These are phyloP conservation scores for Pyrus hybrid DNA, from an alignment of 331 rosid genomes.

Conservation along the genomic window DNA sequence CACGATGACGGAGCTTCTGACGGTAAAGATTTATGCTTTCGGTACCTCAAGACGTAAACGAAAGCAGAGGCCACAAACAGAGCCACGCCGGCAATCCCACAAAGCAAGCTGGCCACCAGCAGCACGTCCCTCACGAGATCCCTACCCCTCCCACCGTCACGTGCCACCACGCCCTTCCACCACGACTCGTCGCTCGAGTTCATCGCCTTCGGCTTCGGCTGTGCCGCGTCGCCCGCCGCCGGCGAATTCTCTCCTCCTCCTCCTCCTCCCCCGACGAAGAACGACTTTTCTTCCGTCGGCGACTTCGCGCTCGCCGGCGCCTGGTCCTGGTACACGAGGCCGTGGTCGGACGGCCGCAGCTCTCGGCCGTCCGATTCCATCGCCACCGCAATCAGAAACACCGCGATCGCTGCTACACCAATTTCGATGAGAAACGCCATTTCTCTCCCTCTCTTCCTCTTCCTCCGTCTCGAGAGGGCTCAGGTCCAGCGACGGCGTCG, in stretches of 20 bases:
- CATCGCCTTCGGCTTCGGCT: slow-evolving; percentile 50
- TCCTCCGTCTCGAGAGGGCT: not conserved
- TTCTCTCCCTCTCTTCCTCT: not conserved
- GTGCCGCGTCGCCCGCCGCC: slow-evolving; percentile 21
- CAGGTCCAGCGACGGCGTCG: not conserved
- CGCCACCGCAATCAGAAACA: slow-evolving; percentile 11
- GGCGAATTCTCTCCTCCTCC: slow-evolving; percentile 33
- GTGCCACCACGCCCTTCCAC: slow-evolving; percentile 20
- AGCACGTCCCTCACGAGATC: slow-evolving; percentile 36
- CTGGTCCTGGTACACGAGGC: slow-evolving; percentile 49
- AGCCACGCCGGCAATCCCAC: slow-evolving; percentile 75
- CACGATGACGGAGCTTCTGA: slow-evolving; percentile 1
- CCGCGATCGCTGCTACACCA: not conserved
- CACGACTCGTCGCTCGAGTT: slow-evolving; percentile 44
- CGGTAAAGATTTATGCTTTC: slow-evolving; percentile 14
- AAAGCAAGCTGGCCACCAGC: slow-evolving; percentile 57
- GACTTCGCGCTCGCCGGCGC: slow-evolving; percentile 21
- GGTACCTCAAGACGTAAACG: slow-evolving; percentile 35
- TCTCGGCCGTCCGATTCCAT: slow-evolving; percentile 36
- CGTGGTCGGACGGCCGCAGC: slow-evolving; percentile 84
- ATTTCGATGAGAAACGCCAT: slow-evolving; percentile 26
- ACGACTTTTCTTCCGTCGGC: slow-evolving; percentile 45
- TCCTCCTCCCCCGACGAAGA: slow-evolving; percentile 54
- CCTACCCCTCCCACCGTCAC: slow-evolving; percentile 5
- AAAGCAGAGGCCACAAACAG: slow-evolving; percentile 50